Evolutionary conservation across 2,329 filamentous ascomycete species (phyloP).

Genomic region (Neonectria punicea): DNA sequence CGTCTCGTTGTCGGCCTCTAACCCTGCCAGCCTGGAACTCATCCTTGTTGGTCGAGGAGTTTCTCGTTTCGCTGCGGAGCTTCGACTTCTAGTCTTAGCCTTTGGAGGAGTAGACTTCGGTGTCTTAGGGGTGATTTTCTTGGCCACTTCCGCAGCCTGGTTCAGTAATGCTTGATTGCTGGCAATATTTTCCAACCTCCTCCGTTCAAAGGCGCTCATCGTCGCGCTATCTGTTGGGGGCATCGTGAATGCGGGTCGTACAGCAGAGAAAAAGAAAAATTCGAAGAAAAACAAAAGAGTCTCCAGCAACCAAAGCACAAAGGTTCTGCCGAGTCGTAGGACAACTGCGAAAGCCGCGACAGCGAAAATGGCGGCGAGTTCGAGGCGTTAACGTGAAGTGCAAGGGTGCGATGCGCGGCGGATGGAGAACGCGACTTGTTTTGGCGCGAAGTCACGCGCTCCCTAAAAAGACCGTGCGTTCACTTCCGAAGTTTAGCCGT

Average conservation of each 20-base stretch:
- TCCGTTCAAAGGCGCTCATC: slow-evolving; percentile 87
- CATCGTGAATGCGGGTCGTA: slow-evolving; percentile 49
- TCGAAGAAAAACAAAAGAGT: neutral
- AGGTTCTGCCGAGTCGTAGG: neutral
- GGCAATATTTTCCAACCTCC: slow-evolving; percentile 86
- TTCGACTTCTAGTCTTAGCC: slow-evolving; percentile 42
- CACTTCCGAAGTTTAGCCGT: slow-evolving; percentile 36
- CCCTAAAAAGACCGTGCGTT: slow-evolving; percentile 16
- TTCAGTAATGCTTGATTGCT: slow-evolving; percentile 84
- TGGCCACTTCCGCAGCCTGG: slow-evolving; percentile 77
- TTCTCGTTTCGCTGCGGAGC: slow-evolving; percentile 60
- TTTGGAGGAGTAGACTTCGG: slow-evolving; percentile 55
- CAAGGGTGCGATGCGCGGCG: slow-evolving; percentile 12
- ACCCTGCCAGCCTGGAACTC: slow-evolving; percentile 67
- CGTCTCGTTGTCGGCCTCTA: slow-evolving; percentile 59
- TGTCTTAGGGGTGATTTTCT: slow-evolving; percentile 73
- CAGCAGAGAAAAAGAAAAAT: neutral
- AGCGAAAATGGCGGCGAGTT: neutral
- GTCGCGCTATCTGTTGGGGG: slow-evolving; percentile 55
- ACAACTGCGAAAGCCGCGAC: neutral
- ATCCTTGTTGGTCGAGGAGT: slow-evolving; percentile 62
- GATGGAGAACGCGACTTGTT: slow-evolving; percentile 34
- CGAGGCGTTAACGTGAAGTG: slow-evolving; percentile 2
- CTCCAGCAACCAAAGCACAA: neutral
- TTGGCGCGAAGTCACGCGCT: slow-evolving; percentile 49